Evolutionary conservation across 192 early-diverging fungal species (phyloP), one percentile per base, ranked within the genome.

Genomic region (Pilobolus umbonatus): DNA sequence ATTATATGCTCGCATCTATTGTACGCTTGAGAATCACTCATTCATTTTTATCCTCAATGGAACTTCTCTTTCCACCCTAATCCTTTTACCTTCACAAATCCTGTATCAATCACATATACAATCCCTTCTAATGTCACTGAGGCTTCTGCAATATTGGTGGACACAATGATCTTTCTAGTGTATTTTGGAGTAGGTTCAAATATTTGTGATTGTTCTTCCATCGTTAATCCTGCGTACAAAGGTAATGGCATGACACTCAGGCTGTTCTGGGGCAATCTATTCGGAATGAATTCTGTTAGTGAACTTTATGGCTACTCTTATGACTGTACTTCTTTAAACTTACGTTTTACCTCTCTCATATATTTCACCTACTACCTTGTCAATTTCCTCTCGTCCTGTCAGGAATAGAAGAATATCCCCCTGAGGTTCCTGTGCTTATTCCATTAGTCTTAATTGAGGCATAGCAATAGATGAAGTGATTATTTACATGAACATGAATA

Each of bases 91-190:
- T 90, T 89, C 31, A 86, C 88, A 76, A 90, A 89, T 1, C 91
- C 91, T 52, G 74, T 74, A 67, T 93, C 91, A 55, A 93, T 72
- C 5, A 93, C 87, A 57, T 81, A 89, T 4, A 81, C 80, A 17
- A 91, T 85, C 0, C 85, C 87, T 25, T 86, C 82, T 42, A 93
- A 80, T 0, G 89, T 90, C 4, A 91, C 74, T 2, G 85, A 87
- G 3, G 90, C 88, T 60, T 96, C 94, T 3, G 93, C 93, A 28
- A 94, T 83, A 52, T 95, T 95, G 10, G 94, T 95, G 0, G 96
- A 79, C 1, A 98, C 82, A 0, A 98, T 77, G 0, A 96, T 85
- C 61, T 95, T 96, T 9, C 96, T 79, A 4, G 73, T 76, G 7
- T 79, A 74, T 1, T 52, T 34, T 2, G 77, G 65, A 2, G 76